Evolutionary conservation across 2,329 filamentous ascomycete genomes (phyloP).

Genomic region (Catunica adiposa): DNA sequence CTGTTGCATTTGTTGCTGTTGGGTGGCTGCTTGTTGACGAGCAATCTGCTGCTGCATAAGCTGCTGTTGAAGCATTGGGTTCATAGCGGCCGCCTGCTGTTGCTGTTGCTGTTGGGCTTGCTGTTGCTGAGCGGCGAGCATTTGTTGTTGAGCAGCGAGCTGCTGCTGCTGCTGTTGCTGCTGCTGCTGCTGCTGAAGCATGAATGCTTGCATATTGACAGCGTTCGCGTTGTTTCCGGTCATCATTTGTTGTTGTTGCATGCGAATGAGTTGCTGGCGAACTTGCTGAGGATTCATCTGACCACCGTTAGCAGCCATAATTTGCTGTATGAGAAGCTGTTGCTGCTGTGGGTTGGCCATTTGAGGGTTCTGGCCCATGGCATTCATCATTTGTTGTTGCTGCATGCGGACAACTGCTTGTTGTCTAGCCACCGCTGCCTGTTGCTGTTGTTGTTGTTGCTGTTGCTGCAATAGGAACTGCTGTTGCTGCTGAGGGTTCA

Average conservation of each 20-base stretch:
- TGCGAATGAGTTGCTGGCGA: neutral
- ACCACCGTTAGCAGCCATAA: neutral
- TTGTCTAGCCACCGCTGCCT: neutral
- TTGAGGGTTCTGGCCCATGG: neutral
- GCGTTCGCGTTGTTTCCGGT: conserved; percentile 18
- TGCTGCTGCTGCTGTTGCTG: conserved; percentile 22
- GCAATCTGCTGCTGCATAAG: conserved; percentile 4
- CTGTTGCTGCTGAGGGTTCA: conserved; percentile 22
- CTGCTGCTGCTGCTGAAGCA: conserved; percentile 18
- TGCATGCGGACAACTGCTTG: neutral
- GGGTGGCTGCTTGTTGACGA: conserved; percentile 1
- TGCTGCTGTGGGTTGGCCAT: neutral
- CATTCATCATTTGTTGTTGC: conserved; percentile 17
- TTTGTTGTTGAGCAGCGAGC: neutral
- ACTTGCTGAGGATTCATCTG: neutral
- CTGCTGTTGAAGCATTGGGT: conserved; percentile 6
- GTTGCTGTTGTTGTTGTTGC: conserved; percentile 21
- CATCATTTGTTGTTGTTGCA: neutral
- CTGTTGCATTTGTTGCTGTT: conserved; percentile 16
- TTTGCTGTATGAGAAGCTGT: neutral
- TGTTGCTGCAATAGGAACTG: conserved; percentile 23
- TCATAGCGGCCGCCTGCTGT: conserved; percentile 15
- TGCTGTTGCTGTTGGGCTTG: conserved; percentile 19
- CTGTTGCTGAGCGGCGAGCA: conserved; percentile 10
- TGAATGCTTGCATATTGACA: conserved; percentile 21